These are phyloP conservation scores for Fragaria vesca DNA, from an alignment of 306 rosid species.

Conservation along the genomic window DNA sequence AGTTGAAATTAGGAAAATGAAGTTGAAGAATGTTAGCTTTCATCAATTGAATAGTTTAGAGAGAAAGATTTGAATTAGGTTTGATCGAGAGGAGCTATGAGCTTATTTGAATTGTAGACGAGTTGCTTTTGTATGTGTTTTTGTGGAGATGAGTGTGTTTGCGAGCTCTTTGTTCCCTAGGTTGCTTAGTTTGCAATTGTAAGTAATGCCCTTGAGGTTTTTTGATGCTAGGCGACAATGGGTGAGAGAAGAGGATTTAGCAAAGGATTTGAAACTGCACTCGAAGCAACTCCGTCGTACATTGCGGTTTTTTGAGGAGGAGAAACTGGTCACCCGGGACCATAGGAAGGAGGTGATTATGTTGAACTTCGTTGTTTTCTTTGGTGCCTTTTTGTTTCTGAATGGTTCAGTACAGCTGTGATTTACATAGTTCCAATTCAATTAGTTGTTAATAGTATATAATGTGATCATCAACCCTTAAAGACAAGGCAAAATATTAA, in stretches of 20 bases:
- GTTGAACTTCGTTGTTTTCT: conserved; percentile 20
- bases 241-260: conserved; percentile 97
- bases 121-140: background rate
- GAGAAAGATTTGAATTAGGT: background rate
- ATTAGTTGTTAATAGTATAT: background rate
- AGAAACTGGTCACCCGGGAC: conserved; percentile 84
- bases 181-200: background rate
- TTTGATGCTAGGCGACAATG: conserved; percentile 70
- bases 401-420: background rate
- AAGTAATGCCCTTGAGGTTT: background rate
- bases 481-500: background rate
- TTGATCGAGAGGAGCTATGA: background rate
- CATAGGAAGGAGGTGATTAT: conserved; percentile 79
- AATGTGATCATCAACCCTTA: background rate
- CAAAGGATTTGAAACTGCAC: conserved; percentile 91
- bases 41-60: background rate
- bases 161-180: conserved; percentile 6
- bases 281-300: conserved; percentile 88
- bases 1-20: background rate
- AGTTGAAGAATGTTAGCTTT: background rate
- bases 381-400: conserved; percentile 8
- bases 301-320: conserved; percentile 84
- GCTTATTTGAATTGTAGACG: background rate
- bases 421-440: no score
- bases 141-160: background rate